Evolutionary conservation across 345 rosid species (phyloP).

Genomic region (Draba incana): DNA sequence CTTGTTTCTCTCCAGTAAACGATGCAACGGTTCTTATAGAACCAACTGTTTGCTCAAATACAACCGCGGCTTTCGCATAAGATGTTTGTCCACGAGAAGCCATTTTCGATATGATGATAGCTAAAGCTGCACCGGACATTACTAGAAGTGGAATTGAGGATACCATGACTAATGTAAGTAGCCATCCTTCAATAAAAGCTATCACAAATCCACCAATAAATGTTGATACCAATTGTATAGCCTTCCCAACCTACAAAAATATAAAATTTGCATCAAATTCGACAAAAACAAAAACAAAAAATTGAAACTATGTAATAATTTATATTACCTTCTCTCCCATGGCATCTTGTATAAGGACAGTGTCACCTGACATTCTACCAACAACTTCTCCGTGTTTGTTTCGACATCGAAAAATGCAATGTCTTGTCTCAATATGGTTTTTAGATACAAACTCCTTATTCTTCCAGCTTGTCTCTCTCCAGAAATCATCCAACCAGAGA

Average conservation of each 20-base stretch:
- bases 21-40: constrained; percentile 82
- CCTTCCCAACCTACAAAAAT: constrained; percentile 63
- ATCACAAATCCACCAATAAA: constrained; percentile 73
- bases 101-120: constrained; percentile 48
- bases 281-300: no score
- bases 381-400: constrained; percentile 68
- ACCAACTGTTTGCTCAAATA: constrained; percentile 71
- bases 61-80: constrained; percentile 55
- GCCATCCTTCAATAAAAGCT: constrained; percentile 74
- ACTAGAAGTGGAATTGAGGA: constrained; percentile 62
- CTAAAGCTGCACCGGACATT: constrained; percentile 54
- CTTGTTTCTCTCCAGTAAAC: constrained; percentile 68
- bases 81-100: constrained; percentile 61
- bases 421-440: constrained; percentile 73
- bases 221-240: constrained; percentile 54
- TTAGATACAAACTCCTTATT: constrained; percentile 58
- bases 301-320: background rate
- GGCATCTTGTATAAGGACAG: constrained; percentile 76
- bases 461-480: constrained; percentile 71
- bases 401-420: constrained; percentile 68
- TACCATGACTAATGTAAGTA: constrained; percentile 63
- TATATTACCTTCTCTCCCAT: constrained; percentile 69
- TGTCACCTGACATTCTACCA: constrained; percentile 71
- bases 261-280: no score
- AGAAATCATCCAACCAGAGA: constrained; percentile 77